These are phyloP conservation scores for Solanum piurae DNA, from an alignment of 257 asterid species.

Conservation along the genomic window DNA sequence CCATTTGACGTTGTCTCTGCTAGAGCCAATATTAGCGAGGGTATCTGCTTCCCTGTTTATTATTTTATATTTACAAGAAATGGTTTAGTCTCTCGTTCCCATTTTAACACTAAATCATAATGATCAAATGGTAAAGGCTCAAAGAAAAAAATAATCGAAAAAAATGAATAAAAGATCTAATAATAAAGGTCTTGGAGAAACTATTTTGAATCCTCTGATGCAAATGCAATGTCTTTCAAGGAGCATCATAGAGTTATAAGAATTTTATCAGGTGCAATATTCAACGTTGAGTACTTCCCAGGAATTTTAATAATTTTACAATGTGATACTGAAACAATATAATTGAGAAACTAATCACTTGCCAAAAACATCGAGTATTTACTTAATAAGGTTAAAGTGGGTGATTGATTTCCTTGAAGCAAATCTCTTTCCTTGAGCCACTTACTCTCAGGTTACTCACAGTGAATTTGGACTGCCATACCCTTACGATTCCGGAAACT, in stretches of 20 bases:
- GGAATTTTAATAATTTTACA: background rate
- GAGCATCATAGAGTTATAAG: background rate
- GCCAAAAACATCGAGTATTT: background rate
- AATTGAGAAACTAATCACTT: background rate
- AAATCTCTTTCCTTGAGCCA: background rate
- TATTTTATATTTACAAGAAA: background rate
- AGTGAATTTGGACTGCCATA: background rate
- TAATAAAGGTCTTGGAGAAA: background rate
- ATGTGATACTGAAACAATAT: background rate
- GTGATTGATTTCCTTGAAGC: background rate
- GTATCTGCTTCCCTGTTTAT: background rate
- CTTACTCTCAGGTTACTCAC: background rate
- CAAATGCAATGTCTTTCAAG: background rate
- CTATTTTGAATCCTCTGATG: background rate
- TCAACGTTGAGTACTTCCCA: background rate
- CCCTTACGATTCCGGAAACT: background rate
- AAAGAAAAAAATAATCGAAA: too few species aligned
- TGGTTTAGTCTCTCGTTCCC: background rate
- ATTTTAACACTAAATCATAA: background rate
- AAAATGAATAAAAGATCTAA: background rate
- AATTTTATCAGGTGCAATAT: background rate
- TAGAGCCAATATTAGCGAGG: background rate
- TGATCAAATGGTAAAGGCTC: background rate
- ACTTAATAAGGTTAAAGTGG: background rate
- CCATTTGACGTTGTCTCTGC: background rate